These are phyloP conservation scores for Daedaleopsis nitida DNA, from an alignment of 768 basidiomycete species.

Conservation along the genomic window DNA sequence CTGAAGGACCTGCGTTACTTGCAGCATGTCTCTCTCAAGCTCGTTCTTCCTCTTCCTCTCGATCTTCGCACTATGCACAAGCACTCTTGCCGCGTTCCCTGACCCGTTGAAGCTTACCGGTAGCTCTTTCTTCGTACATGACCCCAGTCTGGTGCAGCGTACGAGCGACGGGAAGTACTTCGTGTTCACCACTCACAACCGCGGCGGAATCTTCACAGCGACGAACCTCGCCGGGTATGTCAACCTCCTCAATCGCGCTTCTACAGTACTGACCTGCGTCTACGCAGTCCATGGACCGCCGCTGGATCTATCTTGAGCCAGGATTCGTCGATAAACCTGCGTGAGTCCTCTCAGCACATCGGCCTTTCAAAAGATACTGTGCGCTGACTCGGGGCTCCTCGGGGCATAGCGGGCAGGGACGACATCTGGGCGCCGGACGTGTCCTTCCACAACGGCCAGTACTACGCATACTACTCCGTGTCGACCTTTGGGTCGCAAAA, in stretches of 20 bases:
- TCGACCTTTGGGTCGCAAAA: constrained; percentile 28
- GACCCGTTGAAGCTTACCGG: constrained; percentile 13
- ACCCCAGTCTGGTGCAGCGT: constrained; percentile 20
- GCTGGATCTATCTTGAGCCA: constrained; percentile 22
- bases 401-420: constrained; percentile 14
- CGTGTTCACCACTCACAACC: constrained; percentile 22
- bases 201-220: constrained; percentile 19
- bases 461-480: constrained; percentile 27
- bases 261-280: not conserved
- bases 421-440: constrained; percentile 32
- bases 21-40: not conserved
- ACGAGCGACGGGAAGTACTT: constrained; percentile 22
- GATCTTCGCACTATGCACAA: not conserved
- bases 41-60: not conserved
- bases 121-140: constrained; percentile 13
- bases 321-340: constrained; percentile 20
- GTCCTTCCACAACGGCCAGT: constrained; percentile 23
- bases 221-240: constrained; percentile 21
- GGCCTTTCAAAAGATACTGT: too few species aligned
- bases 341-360: not conserved
- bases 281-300: constrained; percentile 22
- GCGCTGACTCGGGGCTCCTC: not conserved
- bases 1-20: not conserved
- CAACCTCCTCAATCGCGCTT: too few species aligned
- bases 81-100: constrained; percentile 10